Evolutionary conservation across 2,329 filamentous ascomycete genomes (phyloP).

Genomic region (Aureobasidium zeae): DNA sequence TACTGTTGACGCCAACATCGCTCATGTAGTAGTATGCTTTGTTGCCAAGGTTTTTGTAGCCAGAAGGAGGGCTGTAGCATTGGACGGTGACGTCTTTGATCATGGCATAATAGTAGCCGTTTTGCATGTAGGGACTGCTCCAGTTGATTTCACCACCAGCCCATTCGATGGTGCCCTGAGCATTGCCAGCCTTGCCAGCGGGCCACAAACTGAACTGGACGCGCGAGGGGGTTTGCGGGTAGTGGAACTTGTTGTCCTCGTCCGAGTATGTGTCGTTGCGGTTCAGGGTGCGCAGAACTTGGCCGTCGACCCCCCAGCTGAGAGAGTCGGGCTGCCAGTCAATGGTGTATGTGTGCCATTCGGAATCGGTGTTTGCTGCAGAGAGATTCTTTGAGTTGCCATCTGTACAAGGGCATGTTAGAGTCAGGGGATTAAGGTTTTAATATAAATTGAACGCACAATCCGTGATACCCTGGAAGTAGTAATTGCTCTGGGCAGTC

Average conservation of each 20-base stretch:
- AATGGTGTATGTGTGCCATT: constrained; percentile 86
- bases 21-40: constrained; percentile 69
- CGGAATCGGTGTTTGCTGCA: constrained; percentile 59
- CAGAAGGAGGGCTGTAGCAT: constrained; percentile 77
- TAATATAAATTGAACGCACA: too few species aligned
- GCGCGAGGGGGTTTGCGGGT: constrained; percentile 82
- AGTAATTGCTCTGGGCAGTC: constrained; percentile 87
- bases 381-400: constrained; percentile 65
- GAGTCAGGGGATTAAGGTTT: constrained; percentile 3
- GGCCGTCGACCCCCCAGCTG: constrained; percentile 79
- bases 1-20: constrained; percentile 59
- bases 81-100: constrained; percentile 68
- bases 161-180: constrained; percentile 79
- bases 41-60: constrained; percentile 45
- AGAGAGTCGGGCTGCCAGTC: constrained; percentile 83
- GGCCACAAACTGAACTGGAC: constrained; percentile 96
- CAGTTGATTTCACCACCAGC: constrained; percentile 86
- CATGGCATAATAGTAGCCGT: constrained; percentile 82
- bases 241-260: constrained; percentile 72
- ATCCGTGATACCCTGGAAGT: constrained; percentile 85
- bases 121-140: constrained; percentile 66
- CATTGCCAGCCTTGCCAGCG: constrained; percentile 70
- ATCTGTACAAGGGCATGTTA: constrained; percentile 46
- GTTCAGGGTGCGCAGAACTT: constrained; percentile 63
- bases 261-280: constrained; percentile 77